These are phyloP conservation scores for Candida namnaoensis DNA, from an alignment of 805 yeast genomes.

Conservation along the genomic window DNA sequence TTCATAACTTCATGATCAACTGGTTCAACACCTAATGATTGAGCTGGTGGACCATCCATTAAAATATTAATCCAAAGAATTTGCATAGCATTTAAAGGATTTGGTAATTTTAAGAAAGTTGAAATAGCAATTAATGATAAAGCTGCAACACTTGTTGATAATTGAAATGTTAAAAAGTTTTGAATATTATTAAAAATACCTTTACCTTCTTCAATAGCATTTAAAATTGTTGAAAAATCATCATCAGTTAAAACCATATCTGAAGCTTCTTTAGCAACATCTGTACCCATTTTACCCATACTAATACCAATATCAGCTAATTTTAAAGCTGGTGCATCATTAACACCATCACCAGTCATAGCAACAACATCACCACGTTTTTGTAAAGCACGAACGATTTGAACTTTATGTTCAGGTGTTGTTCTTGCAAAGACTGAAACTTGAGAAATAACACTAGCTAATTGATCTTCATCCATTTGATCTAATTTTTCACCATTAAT, in stretches of 20 bases:
- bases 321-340: conserved; percentile 97
- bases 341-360: conserved; percentile 99
- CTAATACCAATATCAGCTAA: conserved; percentile 94
- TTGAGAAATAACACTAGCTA: conserved; percentile 67
- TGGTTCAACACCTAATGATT: conserved; percentile 93
- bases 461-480: conserved; percentile 57
- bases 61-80: conserved; percentile 94
- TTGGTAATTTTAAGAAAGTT: conserved; percentile 81
- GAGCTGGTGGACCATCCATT: conserved; percentile 99
- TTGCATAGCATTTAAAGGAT: conserved; percentile 97
- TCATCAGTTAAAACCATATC: conserved; percentile 97
- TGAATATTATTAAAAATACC: conserved; percentile 95
- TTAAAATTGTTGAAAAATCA: conserved; percentile 88
- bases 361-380: conserved; percentile 92
- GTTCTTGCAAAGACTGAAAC: conserved; percentile 93
- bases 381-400: conserved; percentile 84
- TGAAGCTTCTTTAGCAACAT: conserved; percentile 97
- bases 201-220: conserved; percentile 95
- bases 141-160: conserved; percentile 95
- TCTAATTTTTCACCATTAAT: conserved; percentile 83
- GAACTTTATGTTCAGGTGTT: conserved; percentile 88
- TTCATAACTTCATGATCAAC: conserved; percentile 94
- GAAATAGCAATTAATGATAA: conserved; percentile 80
- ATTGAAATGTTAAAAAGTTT: conserved; percentile 88
- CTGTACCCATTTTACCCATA: conserved; percentile 92